These are phyloP conservation scores for Verticillium nonalfalfae DNA, from an alignment of 2,329 filamentous ascomycete genomes.

Conservation along the genomic window DNA sequence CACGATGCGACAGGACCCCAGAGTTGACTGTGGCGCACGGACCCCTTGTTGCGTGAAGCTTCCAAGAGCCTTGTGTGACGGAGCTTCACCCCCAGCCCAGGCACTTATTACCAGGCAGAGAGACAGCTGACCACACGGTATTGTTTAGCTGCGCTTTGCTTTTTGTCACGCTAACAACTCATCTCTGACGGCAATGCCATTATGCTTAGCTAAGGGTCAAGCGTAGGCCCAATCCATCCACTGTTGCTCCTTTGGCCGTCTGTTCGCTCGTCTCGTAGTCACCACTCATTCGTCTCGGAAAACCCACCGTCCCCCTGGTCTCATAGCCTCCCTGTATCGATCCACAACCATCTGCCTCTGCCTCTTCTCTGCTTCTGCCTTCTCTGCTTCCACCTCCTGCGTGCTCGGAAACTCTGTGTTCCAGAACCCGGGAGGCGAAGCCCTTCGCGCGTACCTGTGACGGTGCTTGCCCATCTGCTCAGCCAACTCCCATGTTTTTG, in stretches of 20 bases:
- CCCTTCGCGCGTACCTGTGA: slow-evolving; percentile 62
- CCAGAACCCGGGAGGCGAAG: slow-evolving; percentile 86
- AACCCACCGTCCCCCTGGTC: slow-evolving; percentile 67
- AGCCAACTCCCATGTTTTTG: slow-evolving; percentile 66
- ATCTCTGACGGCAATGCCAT: too few species aligned
- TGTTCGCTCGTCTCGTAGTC: too few species aligned
- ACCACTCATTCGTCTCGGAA: slow-evolving; percentile 64
- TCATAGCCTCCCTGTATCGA: slow-evolving; percentile 76
- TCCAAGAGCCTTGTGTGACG: not conserved
- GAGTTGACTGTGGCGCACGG: not conserved
- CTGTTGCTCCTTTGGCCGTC: too few species aligned
- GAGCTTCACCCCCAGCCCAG: too few species aligned
- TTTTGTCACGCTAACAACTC: too few species aligned
- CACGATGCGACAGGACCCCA: not conserved
- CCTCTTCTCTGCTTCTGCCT: slow-evolving; percentile 55
- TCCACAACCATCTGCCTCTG: slow-evolving; percentile 62
- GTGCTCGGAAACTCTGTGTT: slow-evolving; percentile 82
- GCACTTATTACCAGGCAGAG: too few species aligned
- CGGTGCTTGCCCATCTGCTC: slow-evolving; percentile 73
- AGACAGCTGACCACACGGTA: too few species aligned
- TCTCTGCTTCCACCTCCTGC: slow-evolving; percentile 67
- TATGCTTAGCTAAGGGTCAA: too few species aligned
- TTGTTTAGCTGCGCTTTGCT: too few species aligned
- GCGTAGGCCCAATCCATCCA: too few species aligned
- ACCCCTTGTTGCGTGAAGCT: not conserved